phyloP scores from a whole-genome alignment of 2,329 filamentous ascomycete genomes.

The Fusarium sp. region DNA sequence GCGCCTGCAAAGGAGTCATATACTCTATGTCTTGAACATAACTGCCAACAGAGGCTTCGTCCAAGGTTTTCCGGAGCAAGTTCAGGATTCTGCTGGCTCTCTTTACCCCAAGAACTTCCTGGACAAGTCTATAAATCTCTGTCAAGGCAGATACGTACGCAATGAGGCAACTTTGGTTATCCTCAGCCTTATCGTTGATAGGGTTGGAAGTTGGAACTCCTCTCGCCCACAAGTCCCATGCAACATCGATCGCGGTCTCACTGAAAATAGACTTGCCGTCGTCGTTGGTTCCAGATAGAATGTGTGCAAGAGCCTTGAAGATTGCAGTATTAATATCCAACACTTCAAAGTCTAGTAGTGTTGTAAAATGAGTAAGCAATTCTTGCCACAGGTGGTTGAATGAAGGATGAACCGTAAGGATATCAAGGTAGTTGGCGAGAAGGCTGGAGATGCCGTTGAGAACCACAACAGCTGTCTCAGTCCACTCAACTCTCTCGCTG shows the following conservation, averaged over 20 bases:
- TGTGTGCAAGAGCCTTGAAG: constrained; percentile 75
- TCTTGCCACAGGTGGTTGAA: constrained; percentile 83
- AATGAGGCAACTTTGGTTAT: constrained; percentile 85
- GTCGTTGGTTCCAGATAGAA: constrained; percentile 67
- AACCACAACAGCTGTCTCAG: constrained; percentile 81
- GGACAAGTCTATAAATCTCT: constrained; percentile 83
- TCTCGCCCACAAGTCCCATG: constrained; percentile 78
- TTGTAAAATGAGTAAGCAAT: constrained; percentile 76
- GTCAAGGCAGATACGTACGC: constrained; percentile 84
- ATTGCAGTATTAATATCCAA: constrained; percentile 80
- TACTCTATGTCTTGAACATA: constrained; percentile 81
- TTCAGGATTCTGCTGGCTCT: constrained; percentile 76
- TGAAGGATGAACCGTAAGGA: constrained; percentile 73
- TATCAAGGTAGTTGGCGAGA: constrained; percentile 80
- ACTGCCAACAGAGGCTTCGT: constrained; percentile 74
- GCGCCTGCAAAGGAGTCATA: constrained; percentile 78
- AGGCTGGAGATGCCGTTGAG: constrained; percentile 79
- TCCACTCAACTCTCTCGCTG: constrained; percentile 70
- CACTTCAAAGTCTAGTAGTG: constrained; percentile 71
- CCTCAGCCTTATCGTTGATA: constrained; percentile 56
- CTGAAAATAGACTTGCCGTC: constrained; percentile 61
- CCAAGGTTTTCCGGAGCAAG: constrained; percentile 78
- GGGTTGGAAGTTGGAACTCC: constrained; percentile 68
- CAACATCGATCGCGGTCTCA: constrained; percentile 68
- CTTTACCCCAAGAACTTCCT: constrained; percentile 71